Evolutionary conservation across 352 stramenopile genomes (phyloP).

Genomic region (Halophytophthora polymorphica): DNA sequence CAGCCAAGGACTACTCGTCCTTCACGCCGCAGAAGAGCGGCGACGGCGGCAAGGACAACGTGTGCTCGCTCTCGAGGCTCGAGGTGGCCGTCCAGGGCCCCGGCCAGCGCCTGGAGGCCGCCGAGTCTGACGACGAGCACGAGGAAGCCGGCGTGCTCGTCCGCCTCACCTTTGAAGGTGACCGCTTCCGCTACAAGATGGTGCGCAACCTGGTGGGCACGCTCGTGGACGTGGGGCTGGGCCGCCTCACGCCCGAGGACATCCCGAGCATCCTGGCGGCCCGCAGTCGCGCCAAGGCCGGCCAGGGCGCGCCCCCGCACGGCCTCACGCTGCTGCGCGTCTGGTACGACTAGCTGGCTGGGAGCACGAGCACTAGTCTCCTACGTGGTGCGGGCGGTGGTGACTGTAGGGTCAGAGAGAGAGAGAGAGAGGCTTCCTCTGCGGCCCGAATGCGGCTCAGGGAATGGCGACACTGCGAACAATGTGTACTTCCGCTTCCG

Average conservation of each 20-base stretch:
- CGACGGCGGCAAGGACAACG: slow-evolving; percentile 38
- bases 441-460: too few relatives aligned
- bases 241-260: slow-evolving; percentile 31
- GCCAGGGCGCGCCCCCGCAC: slow-evolving; percentile 64
- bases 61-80: slow-evolving; percentile 46
- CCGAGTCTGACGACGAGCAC: slow-evolving; percentile 23
- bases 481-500: too few relatives aligned
- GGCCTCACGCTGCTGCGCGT: slow-evolving; percentile 49
- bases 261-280: slow-evolving; percentile 49
- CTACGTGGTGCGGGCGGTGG: too few relatives aligned
- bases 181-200: slow-evolving; percentile 87
- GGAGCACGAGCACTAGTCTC: neutral
- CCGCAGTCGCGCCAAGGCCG: slow-evolving; percentile 48
- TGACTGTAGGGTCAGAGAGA: too few relatives aligned
- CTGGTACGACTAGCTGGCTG: slow-evolving; percentile 4
- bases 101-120: slow-evolving; percentile 9
- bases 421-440: too few relatives aligned
- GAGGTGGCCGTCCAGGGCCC: slow-evolving; percentile 27
- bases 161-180: slow-evolving; percentile 52
- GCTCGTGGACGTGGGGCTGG: slow-evolving; percentile 70
- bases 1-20: slow-evolving; percentile 58
- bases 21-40: slow-evolving; percentile 56
- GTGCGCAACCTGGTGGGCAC: slow-evolving; percentile 79
- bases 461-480: too few relatives aligned
- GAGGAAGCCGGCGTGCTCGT: slow-evolving; percentile 31